phyloP scores from a whole-genome alignment of 2,329 filamentous ascomycete genomes.

The Daldinia sp. region DNA sequence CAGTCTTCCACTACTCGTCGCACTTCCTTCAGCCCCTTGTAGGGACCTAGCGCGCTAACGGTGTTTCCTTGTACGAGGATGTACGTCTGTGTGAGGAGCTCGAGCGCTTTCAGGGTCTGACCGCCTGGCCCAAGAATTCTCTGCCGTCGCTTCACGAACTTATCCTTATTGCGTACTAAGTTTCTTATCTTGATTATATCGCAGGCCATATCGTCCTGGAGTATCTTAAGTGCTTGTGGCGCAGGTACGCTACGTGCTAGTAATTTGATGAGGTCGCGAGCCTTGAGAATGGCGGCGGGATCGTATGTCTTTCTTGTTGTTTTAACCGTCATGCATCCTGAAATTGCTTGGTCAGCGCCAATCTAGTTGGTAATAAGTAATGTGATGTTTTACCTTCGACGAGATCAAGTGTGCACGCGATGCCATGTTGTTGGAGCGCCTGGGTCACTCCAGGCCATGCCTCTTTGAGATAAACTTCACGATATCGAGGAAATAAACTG shows the following conservation, averaged over 20 bases:
- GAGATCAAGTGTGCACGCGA: constrained; percentile 92
- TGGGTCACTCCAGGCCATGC: constrained; percentile 89
- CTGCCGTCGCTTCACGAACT: constrained; percentile 94
- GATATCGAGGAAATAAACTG: constrained; percentile 93
- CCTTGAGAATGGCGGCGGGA: constrained; percentile 91
- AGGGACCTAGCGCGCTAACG: constrained; percentile 90
- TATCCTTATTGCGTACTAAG: constrained; percentile 91
- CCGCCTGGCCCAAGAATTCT: constrained; percentile 92
- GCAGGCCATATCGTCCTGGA: constrained; percentile 90
- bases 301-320: constrained; percentile 91
- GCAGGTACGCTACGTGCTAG: constrained; percentile 91
- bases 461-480: constrained; percentile 92
- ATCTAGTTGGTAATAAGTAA: neutral
- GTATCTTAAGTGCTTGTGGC: constrained; percentile 91
- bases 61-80: constrained; percentile 98
- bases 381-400: constrained; percentile 74
- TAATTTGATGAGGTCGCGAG: constrained; percentile 92
- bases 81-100: constrained; percentile 91
- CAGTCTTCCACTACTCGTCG: constrained; percentile 91
- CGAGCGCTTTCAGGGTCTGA: constrained; percentile 91
- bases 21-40: constrained; percentile 93
- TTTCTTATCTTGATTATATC: constrained; percentile 97
- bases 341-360: constrained; percentile 35
- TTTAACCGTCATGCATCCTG: constrained; percentile 87
- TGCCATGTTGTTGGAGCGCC: constrained; percentile 85